These are phyloP conservation scores for Ophiostoma sp. DNA, from an alignment of 2,329 filamentous ascomycete genomes.

Conservation along the genomic window DNA sequence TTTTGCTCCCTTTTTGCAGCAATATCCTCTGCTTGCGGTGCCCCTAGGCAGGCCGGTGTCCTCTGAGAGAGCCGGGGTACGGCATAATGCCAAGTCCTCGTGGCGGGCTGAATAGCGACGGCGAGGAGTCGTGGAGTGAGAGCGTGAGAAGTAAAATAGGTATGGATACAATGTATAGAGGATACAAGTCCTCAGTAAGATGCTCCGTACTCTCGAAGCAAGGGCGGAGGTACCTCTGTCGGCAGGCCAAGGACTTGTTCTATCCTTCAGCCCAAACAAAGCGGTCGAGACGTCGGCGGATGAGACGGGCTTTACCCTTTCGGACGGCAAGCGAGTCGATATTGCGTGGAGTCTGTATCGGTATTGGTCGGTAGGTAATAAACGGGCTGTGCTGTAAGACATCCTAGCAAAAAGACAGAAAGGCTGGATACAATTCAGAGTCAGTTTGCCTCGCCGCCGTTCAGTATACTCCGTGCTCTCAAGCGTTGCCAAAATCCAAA, in stretches of 20 bases:
- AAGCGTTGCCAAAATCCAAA: too few species aligned
- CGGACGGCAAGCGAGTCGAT: not conserved
- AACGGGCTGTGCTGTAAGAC: slow-evolving; percentile 9
- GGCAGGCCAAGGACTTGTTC: not conserved
- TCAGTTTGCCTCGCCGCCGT: not conserved
- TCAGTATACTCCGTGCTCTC: not conserved
- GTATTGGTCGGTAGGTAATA: not conserved
- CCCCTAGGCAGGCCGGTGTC: not conserved
- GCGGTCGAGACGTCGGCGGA: not conserved
- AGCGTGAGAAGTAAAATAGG: not conserved
- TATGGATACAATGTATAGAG: not conserved
- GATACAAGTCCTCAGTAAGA: not conserved
- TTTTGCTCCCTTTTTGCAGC: not conserved
- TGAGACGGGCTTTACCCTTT: not conserved
- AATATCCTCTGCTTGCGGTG: not conserved
- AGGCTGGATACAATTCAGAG: not conserved
- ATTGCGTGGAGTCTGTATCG: not conserved
- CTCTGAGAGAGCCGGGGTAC: not conserved
- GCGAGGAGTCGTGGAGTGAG: not conserved
- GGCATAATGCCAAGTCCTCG: not conserved
- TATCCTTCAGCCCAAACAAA: not conserved
- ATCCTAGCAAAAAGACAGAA: not conserved
- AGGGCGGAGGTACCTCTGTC: not conserved
- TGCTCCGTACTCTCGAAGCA: not conserved
- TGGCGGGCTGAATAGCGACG: not conserved